These are phyloP conservation scores for Coemansia erecta DNA, from an alignment of 192 early-diverging fungal genomes.

Conservation along the genomic window DNA sequence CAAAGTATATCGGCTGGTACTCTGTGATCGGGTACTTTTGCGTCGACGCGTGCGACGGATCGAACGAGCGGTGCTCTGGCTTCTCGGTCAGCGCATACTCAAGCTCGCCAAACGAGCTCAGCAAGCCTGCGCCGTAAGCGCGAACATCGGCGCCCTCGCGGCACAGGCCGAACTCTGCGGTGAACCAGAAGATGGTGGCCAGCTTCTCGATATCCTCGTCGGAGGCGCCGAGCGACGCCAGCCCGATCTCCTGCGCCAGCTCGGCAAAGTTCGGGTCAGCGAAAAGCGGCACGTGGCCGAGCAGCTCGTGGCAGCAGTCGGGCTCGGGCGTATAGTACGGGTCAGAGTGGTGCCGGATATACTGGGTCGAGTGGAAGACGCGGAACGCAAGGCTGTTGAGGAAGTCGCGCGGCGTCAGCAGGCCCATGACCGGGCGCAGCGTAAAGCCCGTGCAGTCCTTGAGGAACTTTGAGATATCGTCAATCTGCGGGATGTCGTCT, in stretches of 20 bases:
- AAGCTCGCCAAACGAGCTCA: conserved; percentile 94
- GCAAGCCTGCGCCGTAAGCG: conserved; percentile 89
- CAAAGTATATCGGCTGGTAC: conserved; percentile 95
- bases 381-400: conserved; percentile 95
- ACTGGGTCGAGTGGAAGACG: conserved; percentile 96
- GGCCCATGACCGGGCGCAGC: conserved; percentile 89
- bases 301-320: conserved; percentile 94
- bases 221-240: conserved; percentile 87
- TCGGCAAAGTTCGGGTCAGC: conserved; percentile 89
- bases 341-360: conserved; percentile 89
- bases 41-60: conserved; percentile 69
- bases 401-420: conserved; percentile 90
- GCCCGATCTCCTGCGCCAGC: conserved; percentile 91
- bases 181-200: conserved; percentile 90
- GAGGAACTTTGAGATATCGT: conserved; percentile 84
- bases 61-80: conserved; percentile 79
- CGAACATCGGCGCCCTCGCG: conserved; percentile 66
- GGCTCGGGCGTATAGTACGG: conserved; percentile 94
- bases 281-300: conserved; percentile 85
- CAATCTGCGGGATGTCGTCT: conserved; percentile 87
- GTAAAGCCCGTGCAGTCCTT: conserved; percentile 94
- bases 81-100: conserved; percentile 82
- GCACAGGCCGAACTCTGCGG: conserved; percentile 92
- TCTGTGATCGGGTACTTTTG: conserved; percentile 87
- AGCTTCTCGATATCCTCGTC: conserved; percentile 91